Conservation (phyloP, 23 red algal genomes). For the Pyropia yezoensis region DNA sequence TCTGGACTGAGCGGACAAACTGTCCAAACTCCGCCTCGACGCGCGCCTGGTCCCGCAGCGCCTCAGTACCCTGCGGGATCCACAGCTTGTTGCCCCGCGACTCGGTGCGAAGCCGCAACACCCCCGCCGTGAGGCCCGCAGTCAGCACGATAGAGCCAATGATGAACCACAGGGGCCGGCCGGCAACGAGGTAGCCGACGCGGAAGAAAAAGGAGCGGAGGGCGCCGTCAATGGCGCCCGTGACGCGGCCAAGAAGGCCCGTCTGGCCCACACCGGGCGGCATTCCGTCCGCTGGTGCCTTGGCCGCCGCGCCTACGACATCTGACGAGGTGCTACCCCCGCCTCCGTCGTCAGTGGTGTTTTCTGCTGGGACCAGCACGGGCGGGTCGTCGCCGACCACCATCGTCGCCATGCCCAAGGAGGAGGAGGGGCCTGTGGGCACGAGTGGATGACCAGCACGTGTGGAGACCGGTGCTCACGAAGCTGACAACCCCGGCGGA, state of each 20-base stretch:
- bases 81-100: slow-evolving; percentile 47
- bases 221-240: slow-evolving; percentile 23
- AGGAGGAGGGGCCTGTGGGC: too few relatives aligned
- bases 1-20: slow-evolving; percentile 9
- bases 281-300: too few relatives aligned
- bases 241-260: slow-evolving; percentile 26
- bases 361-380: too few relatives aligned
- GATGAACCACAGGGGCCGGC: slow-evolving; percentile 20
- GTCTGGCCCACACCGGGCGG: too few relatives aligned
- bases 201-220: slow-evolving; percentile 53
- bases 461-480: too few relatives aligned
- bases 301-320: too few relatives aligned
- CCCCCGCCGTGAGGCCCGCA: slow-evolving; percentile 15
- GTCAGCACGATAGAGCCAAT: slow-evolving; percentile 14
- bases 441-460: too few relatives aligned
- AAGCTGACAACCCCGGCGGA: too few relatives aligned
- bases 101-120: slow-evolving; percentile 39
- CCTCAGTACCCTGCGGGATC: slow-evolving; percentile 45
- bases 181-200: slow-evolving; percentile 38
- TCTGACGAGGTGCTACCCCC: too few relatives aligned
- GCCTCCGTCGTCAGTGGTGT: too few relatives aligned
- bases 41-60: slow-evolving; percentile 22
- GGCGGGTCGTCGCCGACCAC: too few relatives aligned
- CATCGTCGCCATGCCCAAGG: too few relatives aligned
- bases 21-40: slow-evolving; percentile 27